These are phyloP conservation scores for Aphanocladium album DNA, from an alignment of 2,329 filamentous ascomycete species.

Conservation along the genomic window DNA sequence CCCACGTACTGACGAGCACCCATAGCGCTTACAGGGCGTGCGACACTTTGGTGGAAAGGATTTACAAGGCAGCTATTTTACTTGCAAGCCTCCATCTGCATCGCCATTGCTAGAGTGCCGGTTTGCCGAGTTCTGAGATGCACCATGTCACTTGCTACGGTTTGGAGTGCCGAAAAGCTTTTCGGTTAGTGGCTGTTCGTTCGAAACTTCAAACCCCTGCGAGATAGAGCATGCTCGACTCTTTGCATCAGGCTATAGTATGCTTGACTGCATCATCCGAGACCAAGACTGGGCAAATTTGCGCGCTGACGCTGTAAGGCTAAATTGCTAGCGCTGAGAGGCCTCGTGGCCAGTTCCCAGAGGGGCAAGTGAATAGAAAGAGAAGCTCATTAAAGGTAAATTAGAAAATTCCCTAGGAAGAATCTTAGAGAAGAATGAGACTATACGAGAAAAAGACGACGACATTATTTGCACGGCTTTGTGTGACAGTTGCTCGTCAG, in stretches of 20 bases:
- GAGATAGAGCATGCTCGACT: background rate
- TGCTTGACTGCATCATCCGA: background rate
- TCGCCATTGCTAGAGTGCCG: background rate
- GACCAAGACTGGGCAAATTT: background rate
- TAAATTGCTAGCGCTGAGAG: background rate
- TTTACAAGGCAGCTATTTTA: background rate
- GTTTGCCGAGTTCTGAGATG: background rate
- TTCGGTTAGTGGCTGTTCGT: background rate
- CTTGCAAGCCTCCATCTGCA: background rate
- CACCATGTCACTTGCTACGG: background rate
- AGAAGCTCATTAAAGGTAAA: background rate
- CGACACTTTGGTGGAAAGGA: background rate
- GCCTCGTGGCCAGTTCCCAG: background rate
- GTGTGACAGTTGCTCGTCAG: too few species aligned
- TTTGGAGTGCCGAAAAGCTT: background rate
- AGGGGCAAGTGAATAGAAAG: background rate
- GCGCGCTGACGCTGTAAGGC: conserved; percentile 1
- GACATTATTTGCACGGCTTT: background rate
- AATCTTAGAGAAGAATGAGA: background rate
- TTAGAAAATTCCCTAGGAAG: background rate
- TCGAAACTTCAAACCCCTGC: background rate
- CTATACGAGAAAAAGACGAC: background rate
- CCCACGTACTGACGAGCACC: background rate
- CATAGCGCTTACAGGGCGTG: background rate
- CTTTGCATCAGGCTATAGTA: background rate